phyloP scores from a whole-genome alignment of 805 yeast species.

The Candida patagonica region DNA sequence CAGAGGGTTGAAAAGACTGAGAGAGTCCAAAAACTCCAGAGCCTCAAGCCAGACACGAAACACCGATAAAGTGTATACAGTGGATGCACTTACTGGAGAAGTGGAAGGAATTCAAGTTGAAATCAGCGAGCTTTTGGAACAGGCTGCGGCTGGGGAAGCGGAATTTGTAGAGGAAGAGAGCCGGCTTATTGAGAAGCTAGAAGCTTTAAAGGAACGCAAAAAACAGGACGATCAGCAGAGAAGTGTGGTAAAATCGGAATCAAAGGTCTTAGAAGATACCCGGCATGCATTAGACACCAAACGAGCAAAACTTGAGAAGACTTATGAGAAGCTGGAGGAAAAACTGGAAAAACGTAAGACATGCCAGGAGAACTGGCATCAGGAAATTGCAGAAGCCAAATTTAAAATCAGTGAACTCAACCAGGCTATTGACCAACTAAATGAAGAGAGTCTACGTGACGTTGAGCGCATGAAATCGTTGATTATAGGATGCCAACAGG shows the following conservation, averaged over 20 bases:
- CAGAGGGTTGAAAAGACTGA: slow-evolving; percentile 1
- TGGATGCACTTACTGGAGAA: slow-evolving; percentile 28
- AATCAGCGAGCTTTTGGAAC: slow-evolving; percentile 21
- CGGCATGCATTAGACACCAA: slow-evolving; percentile 30
- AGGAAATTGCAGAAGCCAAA: slow-evolving; percentile 18
- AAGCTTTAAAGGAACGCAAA: slow-evolving; percentile 22
- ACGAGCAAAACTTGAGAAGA: slow-evolving; percentile 24
- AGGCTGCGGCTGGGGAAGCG: slow-evolving; percentile 20
- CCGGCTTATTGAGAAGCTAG: slow-evolving; percentile 22
- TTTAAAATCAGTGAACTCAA: slow-evolving; percentile 12
- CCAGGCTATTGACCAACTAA: slow-evolving; percentile 7
- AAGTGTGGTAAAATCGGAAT: slow-evolving; percentile 27
- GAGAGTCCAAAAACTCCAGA: background rate
- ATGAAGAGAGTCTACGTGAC: slow-evolving; percentile 6
- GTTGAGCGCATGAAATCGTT: slow-evolving; percentile 10
- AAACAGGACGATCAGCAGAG: slow-evolving; percentile 26
- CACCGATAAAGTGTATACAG: slow-evolving; percentile 20
- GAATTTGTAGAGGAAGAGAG: slow-evolving; percentile 22
- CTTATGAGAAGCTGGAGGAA: slow-evolving; percentile 15
- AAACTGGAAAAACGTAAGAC: slow-evolving; percentile 10
- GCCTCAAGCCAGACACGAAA: background rate
- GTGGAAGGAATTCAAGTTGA: slow-evolving; percentile 28
- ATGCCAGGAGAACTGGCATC: slow-evolving; percentile 13
- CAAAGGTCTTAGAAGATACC: slow-evolving; percentile 29
- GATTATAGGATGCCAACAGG: slow-evolving; percentile 11